phyloP scores from a whole-genome alignment of 371 early-diverging fungal genomes.

The Mucor irregularis region DNA sequence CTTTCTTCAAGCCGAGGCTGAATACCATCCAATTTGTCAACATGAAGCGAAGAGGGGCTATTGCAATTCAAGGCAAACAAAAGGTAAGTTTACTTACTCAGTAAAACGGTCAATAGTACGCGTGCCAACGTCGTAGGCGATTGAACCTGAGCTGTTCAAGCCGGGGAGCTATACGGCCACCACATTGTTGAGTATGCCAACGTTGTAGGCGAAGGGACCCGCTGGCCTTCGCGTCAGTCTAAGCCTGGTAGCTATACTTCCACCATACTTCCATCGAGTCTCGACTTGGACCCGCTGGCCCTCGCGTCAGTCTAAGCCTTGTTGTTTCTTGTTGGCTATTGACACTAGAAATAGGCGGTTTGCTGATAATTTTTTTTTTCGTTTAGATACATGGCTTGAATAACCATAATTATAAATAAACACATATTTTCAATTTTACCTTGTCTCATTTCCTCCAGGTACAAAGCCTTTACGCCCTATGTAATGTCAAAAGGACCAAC shows the following conservation, averaged over 20 bases:
- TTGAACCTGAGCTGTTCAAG: conserved; percentile 16
- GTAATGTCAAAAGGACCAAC: conserved; percentile 2
- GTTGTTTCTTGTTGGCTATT: conserved; percentile 16
- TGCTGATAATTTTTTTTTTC: conserved; percentile 15
- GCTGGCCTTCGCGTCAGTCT: conserved; percentile 20
- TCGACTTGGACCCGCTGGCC: conserved; percentile 17
- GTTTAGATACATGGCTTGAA: conserved; percentile 10
- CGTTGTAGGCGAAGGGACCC: conserved; percentile 19
- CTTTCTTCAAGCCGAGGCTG: no score
- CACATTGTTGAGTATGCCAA: conserved; percentile 12
- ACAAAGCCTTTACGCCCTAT: conserved; percentile 7
- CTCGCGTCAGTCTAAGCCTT: conserved; percentile 21
- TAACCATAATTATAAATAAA: conserved; percentile 8
- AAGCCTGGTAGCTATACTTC: conserved; percentile 16
- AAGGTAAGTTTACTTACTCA: conserved; percentile 21
- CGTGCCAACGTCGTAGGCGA: conserved; percentile 22
- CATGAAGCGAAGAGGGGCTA: no score
- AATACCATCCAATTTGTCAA: no score
- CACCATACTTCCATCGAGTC: conserved; percentile 11
- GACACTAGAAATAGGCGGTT: conserved; percentile 22
- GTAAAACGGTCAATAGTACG: conserved; percentile 22
- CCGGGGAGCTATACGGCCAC: conserved; percentile 10
- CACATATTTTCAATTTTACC: background rate
- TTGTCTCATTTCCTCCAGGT: conserved; percentile 2
- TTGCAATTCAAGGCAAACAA: conserved; percentile 10